Evolutionary conservation across 2,329 filamentous ascomycete species (phyloP).

Genomic region (Microsporum ferrugineum): DNA sequence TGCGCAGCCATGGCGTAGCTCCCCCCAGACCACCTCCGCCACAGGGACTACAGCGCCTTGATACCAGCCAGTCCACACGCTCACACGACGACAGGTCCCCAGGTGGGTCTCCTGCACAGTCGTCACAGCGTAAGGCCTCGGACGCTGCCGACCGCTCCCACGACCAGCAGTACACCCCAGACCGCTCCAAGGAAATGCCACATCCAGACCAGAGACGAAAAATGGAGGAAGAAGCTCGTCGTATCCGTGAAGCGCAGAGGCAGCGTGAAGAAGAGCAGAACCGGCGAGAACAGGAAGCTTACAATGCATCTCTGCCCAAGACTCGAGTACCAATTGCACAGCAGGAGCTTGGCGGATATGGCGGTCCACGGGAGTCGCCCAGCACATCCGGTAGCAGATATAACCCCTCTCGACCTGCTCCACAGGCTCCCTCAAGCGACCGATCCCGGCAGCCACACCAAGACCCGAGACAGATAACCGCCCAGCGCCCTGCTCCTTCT

Average conservation of each 20-base stretch:
- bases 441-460: conserved; percentile 33
- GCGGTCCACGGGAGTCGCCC: conserved; percentile 41
- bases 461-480: conserved; percentile 46
- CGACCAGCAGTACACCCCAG: conserved; percentile 34
- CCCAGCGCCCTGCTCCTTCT: conserved; percentile 73
- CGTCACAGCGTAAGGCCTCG: conserved; percentile 41
- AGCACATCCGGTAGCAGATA: conserved; percentile 52
- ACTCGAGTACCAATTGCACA: conserved; percentile 69
- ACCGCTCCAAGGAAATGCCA: conserved; percentile 47
- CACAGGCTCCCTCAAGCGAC: conserved; percentile 55
- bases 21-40: conserved; percentile 55
- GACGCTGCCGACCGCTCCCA: conserved; percentile 41
- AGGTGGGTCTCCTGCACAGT: conserved; percentile 25
- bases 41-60: conserved; percentile 37
- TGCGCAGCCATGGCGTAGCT: conserved; percentile 44
- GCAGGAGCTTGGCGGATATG: conserved; percentile 72
- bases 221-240: conserved; percentile 45
- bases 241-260: conserved; percentile 26
- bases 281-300: conserved; percentile 68
- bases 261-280: conserved; percentile 47
- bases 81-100: conserved; percentile 21
- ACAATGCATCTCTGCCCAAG: conserved; percentile 81
- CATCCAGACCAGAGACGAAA: conserved; percentile 38
- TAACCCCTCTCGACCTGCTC: conserved; percentile 74
- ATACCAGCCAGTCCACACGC: conserved; percentile 32